Conservation (phyloP, 257 asterid genomes). For the Scutellaria galericulata region DNA sequence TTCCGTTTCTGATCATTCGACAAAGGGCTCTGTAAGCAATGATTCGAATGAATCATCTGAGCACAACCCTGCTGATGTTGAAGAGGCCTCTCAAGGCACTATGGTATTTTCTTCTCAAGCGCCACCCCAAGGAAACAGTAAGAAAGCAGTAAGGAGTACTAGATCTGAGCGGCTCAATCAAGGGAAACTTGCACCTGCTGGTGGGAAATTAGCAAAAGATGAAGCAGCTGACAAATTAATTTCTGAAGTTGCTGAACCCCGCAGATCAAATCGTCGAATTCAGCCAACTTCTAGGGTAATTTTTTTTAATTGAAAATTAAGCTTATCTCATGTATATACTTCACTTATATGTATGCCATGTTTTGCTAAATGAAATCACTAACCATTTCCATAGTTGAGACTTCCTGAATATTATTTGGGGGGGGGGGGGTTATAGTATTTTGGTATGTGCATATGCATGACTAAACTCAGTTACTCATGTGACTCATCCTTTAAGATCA, state of each 20-base stretch:
- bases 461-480: background rate
- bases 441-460: conserved; percentile 10
- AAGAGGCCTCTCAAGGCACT: conserved; percentile 53
- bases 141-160: conserved; percentile 52
- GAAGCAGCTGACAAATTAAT: conserved; percentile 50
- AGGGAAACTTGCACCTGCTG: conserved; percentile 54
- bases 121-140: conserved; percentile 45
- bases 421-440: background rate
- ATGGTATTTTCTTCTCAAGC: conserved; percentile 58
- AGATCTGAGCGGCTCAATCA: conserved; percentile 61
- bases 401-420: conserved; percentile 15
- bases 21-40: conserved; percentile 48
- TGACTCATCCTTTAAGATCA: background rate
- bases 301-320: background rate
- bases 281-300: conserved; percentile 98
- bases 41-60: conserved; percentile 59
- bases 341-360: conserved; percentile 14
- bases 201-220: conserved; percentile 49
- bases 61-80: conserved; percentile 47
- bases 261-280: conserved; percentile 92
- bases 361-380: background rate
- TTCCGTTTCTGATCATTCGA: conserved; percentile 41
- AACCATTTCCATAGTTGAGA: conserved; percentile 9
- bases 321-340: background rate
- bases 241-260: conserved; percentile 72